Conservation (phyloP, 1,284 basidiomycete genomes). For the Athelia psychrophila region DNA sequence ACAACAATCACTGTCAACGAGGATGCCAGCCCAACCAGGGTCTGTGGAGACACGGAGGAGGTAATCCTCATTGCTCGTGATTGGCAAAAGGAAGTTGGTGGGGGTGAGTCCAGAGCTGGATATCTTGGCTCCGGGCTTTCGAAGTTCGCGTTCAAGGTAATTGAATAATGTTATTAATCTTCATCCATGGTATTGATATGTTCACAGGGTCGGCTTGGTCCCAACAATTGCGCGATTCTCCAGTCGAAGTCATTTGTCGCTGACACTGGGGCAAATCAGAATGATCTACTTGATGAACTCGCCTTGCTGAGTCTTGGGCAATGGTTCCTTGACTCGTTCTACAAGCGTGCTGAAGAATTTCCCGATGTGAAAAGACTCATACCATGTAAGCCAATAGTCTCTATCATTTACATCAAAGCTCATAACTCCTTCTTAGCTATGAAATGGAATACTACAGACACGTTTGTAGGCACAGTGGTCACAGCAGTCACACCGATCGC, state of each 20-base stretch:
- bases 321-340: conserved; percentile 16
- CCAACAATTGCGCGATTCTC: conserved; percentile 12
- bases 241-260: conserved; percentile 10
- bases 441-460: conserved; percentile 6
- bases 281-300: conserved; percentile 13
- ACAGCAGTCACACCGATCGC: neutral
- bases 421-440: too few species aligned
- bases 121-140: conserved; percentile 17
- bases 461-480: conserved; percentile 12
- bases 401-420: too few species aligned
- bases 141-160: conserved; percentile 18
- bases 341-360: conserved; percentile 5
- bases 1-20: conserved; percentile 1
- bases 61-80: conserved; percentile 12
- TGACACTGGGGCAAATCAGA: neutral
- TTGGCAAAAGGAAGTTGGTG: conserved; percentile 14
- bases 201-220: conserved; percentile 7
- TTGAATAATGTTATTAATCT: conserved; percentile 2
- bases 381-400: neutral
- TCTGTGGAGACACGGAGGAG: conserved; percentile 3
- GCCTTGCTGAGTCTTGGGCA: conserved; percentile 7
- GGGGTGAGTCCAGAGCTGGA: conserved; percentile 6
- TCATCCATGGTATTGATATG: neutral
- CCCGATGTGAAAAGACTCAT: neutral
- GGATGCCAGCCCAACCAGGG: conserved; percentile 4